Conservation (phyloP, 257 asterid genomes). For the Buddleja alternifolia region DNA sequence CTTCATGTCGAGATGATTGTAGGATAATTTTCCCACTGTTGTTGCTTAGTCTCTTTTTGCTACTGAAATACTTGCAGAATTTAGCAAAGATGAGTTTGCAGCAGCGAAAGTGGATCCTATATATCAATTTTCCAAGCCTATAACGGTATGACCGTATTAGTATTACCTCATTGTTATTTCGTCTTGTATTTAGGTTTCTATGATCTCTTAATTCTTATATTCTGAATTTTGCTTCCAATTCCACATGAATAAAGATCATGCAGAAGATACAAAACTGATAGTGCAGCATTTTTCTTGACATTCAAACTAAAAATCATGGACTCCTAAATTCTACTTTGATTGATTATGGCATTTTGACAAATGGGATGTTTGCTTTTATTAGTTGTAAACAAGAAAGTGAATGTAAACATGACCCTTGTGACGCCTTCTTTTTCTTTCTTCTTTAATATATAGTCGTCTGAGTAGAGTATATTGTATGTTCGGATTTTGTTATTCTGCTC, state of each 20-base stretch:
- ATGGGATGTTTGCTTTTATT: constrained; percentile 9
- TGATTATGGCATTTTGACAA: constrained; percentile 14
- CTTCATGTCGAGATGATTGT: constrained; percentile 15
- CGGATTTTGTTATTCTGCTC: neutral
- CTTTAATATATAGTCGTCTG: neutral
- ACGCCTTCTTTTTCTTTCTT: neutral
- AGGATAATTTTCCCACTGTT: constrained; percentile 7
- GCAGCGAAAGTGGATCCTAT: constrained; percentile 84
- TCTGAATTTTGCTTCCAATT: constrained; percentile 52
- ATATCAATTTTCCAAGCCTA: constrained; percentile 85
- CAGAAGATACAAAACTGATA: constrained; percentile 83
- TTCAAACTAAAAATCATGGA: neutral
- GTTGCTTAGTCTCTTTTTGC: too few species aligned
- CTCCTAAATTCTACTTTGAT: constrained; percentile 1
- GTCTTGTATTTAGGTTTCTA: neutral
- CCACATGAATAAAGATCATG: constrained; percentile 97
- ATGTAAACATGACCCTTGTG: neutral
- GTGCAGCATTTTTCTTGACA: constrained; percentile 51
- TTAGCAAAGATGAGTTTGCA: constrained; percentile 70
- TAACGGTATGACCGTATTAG: constrained; percentile 54
- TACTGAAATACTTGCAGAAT: constrained; percentile 76
- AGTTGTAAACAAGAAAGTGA: constrained; percentile 11
- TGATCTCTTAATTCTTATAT: constrained; percentile 17
- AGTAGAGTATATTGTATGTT: neutral
- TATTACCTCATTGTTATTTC: constrained; percentile 12